Evolutionary conservation across 257 asterid species (phyloP).

Genomic region (Coffea canephora): DNA sequence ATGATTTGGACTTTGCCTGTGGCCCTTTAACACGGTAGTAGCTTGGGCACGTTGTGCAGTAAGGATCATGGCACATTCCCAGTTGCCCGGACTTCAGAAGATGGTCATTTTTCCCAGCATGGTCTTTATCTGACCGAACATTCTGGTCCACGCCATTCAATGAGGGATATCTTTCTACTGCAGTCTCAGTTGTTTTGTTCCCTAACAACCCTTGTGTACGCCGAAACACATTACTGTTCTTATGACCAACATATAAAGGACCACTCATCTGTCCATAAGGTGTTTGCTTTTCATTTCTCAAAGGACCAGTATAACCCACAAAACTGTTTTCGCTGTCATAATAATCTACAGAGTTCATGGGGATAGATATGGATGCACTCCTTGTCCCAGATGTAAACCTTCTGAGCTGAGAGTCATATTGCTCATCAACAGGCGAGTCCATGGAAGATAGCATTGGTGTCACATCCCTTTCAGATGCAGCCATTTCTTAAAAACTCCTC

Average conservation of each 20-base stretch:
- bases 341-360: conserved; percentile 43
- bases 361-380: conserved; percentile 75
- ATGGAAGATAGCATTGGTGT: conserved; percentile 61
- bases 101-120: conserved; percentile 59
- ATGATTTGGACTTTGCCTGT: conserved; percentile 39
- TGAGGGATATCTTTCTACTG: conserved; percentile 53
- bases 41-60: conserved; percentile 91
- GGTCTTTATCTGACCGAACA: conserved; percentile 44
- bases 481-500: conserved; percentile 40
- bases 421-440: conserved; percentile 41
- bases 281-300: conserved; percentile 46
- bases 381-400: conserved; percentile 45
- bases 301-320: conserved; percentile 73
- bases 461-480: conserved; percentile 63
- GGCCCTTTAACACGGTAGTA: conserved; percentile 49
- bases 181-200: conserved; percentile 32
- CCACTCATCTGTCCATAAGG: conserved; percentile 59
- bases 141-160: conserved; percentile 28
- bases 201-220: conserved; percentile 36
- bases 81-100: conserved; percentile 84
- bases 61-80: conserved; percentile 94
- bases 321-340: conserved; percentile 38
- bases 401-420: conserved; percentile 32
- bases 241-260: conserved; percentile 44
- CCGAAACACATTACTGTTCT: conserved; percentile 42